Percentiles rank a stretch among this genome's conserved stretches.
These are phyloP conservation scores for Blumeriella jaapii DNA, from an alignment of 2,329 filamentous ascomycete species.

Conservation along the genomic window DNA sequence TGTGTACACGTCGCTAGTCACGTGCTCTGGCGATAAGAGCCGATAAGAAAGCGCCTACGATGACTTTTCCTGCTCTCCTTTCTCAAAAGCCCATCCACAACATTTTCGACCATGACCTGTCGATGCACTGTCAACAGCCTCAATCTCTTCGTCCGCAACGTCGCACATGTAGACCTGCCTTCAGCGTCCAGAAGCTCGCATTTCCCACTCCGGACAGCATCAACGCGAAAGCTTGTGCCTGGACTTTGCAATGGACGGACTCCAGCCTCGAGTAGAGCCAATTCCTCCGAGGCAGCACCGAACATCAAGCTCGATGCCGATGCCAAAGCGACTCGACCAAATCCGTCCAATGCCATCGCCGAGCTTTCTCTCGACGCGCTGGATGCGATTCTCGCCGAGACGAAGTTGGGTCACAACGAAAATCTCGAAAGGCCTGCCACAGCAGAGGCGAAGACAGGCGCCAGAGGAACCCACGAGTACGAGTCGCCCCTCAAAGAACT, in stretches of 20 bases:
- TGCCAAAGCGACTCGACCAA: constrained; percentile 5
- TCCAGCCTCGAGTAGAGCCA: constrained; percentile 4
- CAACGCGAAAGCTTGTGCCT: not conserved
- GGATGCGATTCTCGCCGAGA: constrained; percentile 23
- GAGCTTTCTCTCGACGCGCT: constrained; percentile 29
- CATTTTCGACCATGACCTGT: constrained; percentile 21
- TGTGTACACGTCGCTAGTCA: too few species aligned
- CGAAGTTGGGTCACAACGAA: too few species aligned
- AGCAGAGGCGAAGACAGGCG: not conserved
- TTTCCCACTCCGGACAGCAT: constrained; percentile 1
- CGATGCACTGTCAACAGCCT: constrained; percentile 20
- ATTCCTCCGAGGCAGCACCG: not conserved
- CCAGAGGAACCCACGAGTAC: not conserved
- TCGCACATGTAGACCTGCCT: constrained; percentile 24
- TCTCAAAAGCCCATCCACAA: not conserved
- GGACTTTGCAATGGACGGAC: not conserved
- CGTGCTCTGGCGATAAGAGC: too few species aligned
- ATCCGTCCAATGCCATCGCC: constrained; percentile 21
- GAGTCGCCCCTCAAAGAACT: constrained; percentile 6
- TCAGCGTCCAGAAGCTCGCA: constrained; percentile 2
- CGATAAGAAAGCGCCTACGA: too few species aligned
- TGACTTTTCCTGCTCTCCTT: constrained; percentile 4
- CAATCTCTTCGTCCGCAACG: constrained; percentile 23
- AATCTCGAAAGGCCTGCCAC: not conserved
- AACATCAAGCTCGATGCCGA: not conserved